phyloP scores from a whole-genome alignment of 2,329 filamentous ascomycete genomes.

The Dothideomycetidae sp. region DNA sequence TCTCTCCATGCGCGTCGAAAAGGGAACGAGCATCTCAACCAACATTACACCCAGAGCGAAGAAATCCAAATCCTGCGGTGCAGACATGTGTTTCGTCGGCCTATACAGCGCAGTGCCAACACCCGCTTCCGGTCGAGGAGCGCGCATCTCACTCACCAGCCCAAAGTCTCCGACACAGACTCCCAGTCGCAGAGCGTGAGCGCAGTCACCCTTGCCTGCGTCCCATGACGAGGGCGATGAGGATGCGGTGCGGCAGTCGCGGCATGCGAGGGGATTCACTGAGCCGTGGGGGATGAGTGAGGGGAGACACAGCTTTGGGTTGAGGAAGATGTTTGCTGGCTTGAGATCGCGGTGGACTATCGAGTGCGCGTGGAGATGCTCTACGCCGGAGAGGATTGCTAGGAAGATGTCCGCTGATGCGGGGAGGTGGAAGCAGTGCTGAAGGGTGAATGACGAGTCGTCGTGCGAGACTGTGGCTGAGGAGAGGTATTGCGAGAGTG shows the following conservation, averaged over 20 bases:
- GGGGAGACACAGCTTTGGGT: slow-evolving; percentile 24
- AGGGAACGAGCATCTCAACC: slow-evolving; percentile 45
- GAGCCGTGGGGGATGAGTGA: slow-evolving; percentile 24
- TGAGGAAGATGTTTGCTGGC: slow-evolving; percentile 52
- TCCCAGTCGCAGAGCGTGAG: slow-evolving; percentile 31
- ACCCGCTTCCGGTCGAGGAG: not conserved
- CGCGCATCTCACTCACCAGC: slow-evolving; percentile 41
- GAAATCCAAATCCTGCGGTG: slow-evolving; percentile 40
- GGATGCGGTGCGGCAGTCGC: slow-evolving; percentile 21
- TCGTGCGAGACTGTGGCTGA: slow-evolving; percentile 15
- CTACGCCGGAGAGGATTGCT: slow-evolving; percentile 46
- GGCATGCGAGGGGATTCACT: slow-evolving; percentile 34
- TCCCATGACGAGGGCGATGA: not conserved
- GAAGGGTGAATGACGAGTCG: slow-evolving; percentile 17
- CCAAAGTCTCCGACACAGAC: slow-evolving; percentile 57
- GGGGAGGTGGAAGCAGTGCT: slow-evolving; percentile 49
- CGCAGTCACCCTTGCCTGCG: slow-evolving; percentile 12
- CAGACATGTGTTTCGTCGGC: slow-evolving; percentile 33
- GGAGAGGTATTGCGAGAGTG: slow-evolving; percentile 44
- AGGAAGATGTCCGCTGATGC: slow-evolving; percentile 44
- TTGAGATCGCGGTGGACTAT: slow-evolving; percentile 56
- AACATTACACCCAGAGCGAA: slow-evolving; percentile 48
- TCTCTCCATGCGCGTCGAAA: slow-evolving; percentile 32
- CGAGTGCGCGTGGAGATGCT: slow-evolving; percentile 47
- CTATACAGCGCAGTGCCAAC: slow-evolving; percentile 19